These are phyloP conservation scores for Xylariaceae sp. DNA, from an alignment of 2,329 filamentous ascomycete species.

Conservation along the genomic window DNA sequence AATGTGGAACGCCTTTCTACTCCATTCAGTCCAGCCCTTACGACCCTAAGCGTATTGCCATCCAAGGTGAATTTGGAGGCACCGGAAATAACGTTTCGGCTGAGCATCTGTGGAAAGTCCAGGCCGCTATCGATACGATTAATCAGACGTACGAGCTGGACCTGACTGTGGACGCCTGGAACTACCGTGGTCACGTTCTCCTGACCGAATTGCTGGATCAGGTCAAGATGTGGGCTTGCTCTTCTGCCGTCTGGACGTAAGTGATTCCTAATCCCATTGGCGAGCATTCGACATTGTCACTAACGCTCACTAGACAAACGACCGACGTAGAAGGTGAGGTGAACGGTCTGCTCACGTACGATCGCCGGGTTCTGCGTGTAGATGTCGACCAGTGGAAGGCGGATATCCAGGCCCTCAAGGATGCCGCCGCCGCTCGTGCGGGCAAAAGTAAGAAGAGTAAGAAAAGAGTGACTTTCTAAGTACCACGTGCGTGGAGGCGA, in stretches of 20 bases:
- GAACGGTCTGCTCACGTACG: conserved; percentile 67
- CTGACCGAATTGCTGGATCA: conserved; percentile 59
- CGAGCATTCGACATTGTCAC: neutral
- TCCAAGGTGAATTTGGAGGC: conserved; percentile 70
- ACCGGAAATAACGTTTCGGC: conserved; percentile 62
- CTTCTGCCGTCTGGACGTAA: conserved; percentile 63
- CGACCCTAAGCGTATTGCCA: conserved; percentile 57
- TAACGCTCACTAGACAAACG: conserved; percentile 47
- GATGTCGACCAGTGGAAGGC: conserved; percentile 55
- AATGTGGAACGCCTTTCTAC: conserved; percentile 68
- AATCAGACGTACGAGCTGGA: conserved; percentile 67
- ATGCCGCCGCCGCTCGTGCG: conserved; percentile 41
- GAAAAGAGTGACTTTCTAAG: neutral
- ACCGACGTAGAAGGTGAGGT: conserved; percentile 73
- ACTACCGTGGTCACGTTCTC: conserved; percentile 59
- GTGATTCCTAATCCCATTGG: neutral
- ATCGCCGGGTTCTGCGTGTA: conserved; percentile 56
- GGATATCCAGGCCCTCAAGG: conserved; percentile 58
- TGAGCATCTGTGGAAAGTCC: conserved; percentile 63
- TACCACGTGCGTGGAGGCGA: neutral
- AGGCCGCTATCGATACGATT: conserved; percentile 54
- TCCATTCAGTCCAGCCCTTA: conserved; percentile 53
- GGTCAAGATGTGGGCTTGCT: conserved; percentile 59
- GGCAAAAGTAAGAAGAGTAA: conserved; percentile 8
- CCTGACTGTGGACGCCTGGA: conserved; percentile 55